phyloP scores from a whole-genome alignment of 345 rosid species.

The Salix koriyanagi region DNA sequence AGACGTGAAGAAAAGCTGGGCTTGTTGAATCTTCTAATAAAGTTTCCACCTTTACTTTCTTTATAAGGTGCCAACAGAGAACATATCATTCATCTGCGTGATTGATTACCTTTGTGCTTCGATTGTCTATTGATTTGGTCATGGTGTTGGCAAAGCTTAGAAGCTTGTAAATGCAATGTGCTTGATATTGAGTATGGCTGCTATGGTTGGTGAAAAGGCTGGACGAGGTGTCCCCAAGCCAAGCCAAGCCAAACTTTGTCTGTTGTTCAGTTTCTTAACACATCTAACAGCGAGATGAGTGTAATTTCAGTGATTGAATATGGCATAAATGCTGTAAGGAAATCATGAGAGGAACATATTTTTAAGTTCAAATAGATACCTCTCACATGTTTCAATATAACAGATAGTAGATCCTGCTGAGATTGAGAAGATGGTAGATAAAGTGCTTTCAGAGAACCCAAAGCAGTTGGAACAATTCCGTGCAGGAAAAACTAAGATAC shows the following conservation, averaged over 20 bases:
- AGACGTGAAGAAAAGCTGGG: background rate
- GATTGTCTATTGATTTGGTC: background rate
- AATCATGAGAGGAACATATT: background rate
- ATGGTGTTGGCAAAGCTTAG: background rate
- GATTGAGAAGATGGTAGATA: conserved; percentile 74
- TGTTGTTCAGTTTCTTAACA: background rate
- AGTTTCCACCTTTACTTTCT: background rate
- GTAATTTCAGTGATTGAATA: conserved; percentile 1
- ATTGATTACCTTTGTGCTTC: background rate
- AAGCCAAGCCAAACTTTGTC: background rate
- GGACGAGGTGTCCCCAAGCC: background rate
- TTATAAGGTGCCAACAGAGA: background rate
- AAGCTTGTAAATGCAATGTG: background rate
- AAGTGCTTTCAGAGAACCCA: conserved; percentile 65
- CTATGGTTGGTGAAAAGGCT: background rate
- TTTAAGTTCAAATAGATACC: background rate
- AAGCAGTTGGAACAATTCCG: conserved; percentile 87
- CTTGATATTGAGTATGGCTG: background rate
- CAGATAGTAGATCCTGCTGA: conserved; percentile 77
- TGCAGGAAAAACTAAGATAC: conserved; percentile 78
- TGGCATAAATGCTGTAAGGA: background rate
- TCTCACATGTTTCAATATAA: conserved; percentile 20
- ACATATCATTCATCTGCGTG: background rate
- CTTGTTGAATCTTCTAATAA: background rate
- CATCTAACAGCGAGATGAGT: background rate